Evolutionary conservation across 768 basidiomycete species (phyloP).

Genomic region (Fomitopsis serialis): DNA sequence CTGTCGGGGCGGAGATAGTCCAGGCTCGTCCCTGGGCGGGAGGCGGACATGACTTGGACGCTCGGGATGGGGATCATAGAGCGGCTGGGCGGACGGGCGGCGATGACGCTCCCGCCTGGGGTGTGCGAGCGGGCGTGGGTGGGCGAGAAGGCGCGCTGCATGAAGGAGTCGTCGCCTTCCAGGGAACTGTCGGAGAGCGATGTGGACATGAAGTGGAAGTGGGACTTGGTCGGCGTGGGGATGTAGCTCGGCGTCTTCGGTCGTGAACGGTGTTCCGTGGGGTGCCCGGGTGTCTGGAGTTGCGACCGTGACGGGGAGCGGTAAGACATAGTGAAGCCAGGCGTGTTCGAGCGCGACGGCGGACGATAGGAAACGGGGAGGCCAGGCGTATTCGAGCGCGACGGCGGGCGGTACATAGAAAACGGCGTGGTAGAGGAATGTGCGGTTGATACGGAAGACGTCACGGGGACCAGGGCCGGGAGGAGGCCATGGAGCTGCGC

Average conservation of each 20-base stretch:
- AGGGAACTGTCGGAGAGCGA: slow-evolving; percentile 39
- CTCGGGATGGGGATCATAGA: slow-evolving; percentile 82
- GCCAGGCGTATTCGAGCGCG: slow-evolving; percentile 41
- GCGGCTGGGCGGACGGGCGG: slow-evolving; percentile 72
- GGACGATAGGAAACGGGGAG: slow-evolving; percentile 47
- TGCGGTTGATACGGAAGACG: slow-evolving; percentile 66
- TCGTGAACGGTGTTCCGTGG: slow-evolving; percentile 56
- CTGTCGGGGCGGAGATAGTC: slow-evolving; percentile 61
- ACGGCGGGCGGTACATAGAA: slow-evolving; percentile 28
- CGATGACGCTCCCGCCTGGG: slow-evolving; percentile 36
- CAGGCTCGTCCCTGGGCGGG: slow-evolving; percentile 67
- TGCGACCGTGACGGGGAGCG: slow-evolving; percentile 23
- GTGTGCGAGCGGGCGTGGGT: slow-evolving; percentile 33
- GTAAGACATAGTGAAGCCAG: not conserved
- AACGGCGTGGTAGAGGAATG: slow-evolving; percentile 56
- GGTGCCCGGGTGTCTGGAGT: slow-evolving; percentile 33
- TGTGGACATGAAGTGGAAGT: slow-evolving; percentile 44
- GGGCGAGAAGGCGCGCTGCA: slow-evolving; percentile 65
- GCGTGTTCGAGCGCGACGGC: not conserved
- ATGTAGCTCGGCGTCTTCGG: slow-evolving; percentile 80
- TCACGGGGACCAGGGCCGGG: slow-evolving; percentile 78
- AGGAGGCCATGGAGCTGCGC: slow-evolving; percentile 71
- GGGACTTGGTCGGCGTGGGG: slow-evolving; percentile 49
- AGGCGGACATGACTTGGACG: slow-evolving; percentile 62
- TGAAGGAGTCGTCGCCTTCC: slow-evolving; percentile 40